These are phyloP conservation scores for Leucocoprinus sp. DNA, from an alignment of 768 basidiomycete species.

Conservation along the genomic window DNA sequence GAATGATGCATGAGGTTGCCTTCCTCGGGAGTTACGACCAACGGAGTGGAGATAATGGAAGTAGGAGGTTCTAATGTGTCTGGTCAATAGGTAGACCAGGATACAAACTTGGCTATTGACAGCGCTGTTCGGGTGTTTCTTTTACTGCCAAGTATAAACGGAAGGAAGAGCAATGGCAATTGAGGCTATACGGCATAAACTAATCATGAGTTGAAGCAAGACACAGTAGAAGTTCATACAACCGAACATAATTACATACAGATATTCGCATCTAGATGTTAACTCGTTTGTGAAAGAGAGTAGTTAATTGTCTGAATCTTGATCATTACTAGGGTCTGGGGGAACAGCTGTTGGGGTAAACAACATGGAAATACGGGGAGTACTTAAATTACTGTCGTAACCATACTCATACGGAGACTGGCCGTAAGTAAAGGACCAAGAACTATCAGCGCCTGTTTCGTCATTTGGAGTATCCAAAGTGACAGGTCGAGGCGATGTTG, in stretches of 20 bases:
- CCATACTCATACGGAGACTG: slow-evolving; percentile 25
- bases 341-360: slow-evolving; percentile 21
- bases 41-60: neutral
- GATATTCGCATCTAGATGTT: slow-evolving; percentile 12
- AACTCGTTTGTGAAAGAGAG: slow-evolving; percentile 11
- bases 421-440: slow-evolving; percentile 35
- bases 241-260: slow-evolving; percentile 11
- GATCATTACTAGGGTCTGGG: slow-evolving; percentile 18
- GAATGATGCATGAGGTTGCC: slow-evolving; percentile 1
- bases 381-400: slow-evolving; percentile 11
- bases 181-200: too few relatives aligned
- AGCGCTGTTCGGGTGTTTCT: slow-evolving; percentile 1
- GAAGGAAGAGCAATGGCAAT: neutral
- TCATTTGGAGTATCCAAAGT: slow-evolving; percentile 17
- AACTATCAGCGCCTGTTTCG: slow-evolving; percentile 9
- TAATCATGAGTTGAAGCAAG: neutral
- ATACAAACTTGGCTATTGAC: neutral
- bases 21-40: neutral
- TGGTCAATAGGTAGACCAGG: neutral
- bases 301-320: slow-evolving; percentile 19
- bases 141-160: neutral
- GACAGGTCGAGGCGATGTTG: slow-evolving; percentile 21
- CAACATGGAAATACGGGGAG: slow-evolving; percentile 23
- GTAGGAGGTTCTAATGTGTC: neutral
- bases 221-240: slow-evolving; percentile 6